Evolutionary conservation across 192 early-diverging fungal genomes (phyloP).

Genomic region (Backusella macrospora): DNA sequence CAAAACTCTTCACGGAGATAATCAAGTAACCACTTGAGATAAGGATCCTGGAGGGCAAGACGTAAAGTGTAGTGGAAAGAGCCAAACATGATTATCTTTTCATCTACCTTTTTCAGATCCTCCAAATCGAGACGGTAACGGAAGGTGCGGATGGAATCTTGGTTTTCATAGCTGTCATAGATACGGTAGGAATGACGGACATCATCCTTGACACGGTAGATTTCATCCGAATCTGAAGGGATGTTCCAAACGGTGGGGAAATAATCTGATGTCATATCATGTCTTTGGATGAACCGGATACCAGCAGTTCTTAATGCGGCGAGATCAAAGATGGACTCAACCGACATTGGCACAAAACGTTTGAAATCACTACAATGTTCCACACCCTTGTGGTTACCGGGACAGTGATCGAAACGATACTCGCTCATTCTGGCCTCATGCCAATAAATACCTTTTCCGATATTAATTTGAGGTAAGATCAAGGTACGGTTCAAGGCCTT

Average conservation of each 20-base stretch:
- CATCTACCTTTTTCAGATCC: conserved; percentile 39
- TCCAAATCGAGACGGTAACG: conserved; percentile 39
- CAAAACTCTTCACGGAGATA: conserved; percentile 21
- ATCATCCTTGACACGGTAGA: conserved; percentile 44
- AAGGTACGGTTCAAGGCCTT: conserved; percentile 52
- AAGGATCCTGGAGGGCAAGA: conserved; percentile 41
- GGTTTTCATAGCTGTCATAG: conserved; percentile 43
- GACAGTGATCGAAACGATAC: conserved; percentile 23
- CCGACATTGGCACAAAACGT: conserved; percentile 25
- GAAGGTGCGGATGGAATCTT: conserved; percentile 27
- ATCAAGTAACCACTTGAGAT: conserved; percentile 30
- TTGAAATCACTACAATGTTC: conserved; percentile 30
- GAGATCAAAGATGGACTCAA: conserved; percentile 36
- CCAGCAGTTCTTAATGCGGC: conserved; percentile 21
- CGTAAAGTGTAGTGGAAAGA: conserved; percentile 50
- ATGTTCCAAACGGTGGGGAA: conserved; percentile 40
- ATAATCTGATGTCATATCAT: conserved; percentile 39
- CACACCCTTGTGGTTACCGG: not conserved
- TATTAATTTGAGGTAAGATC: conserved; percentile 48
- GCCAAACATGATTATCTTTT: conserved; percentile 49
- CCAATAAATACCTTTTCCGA: conserved; percentile 40
- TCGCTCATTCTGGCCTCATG: not conserved
- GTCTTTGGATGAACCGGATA: conserved; percentile 25
- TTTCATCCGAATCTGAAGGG: conserved; percentile 34
- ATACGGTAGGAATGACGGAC: conserved; percentile 47